Base-by-base conservation (phyloP, 2,329 filamentous ascomycete genomes). In the Diaporthe citri region DNA sequence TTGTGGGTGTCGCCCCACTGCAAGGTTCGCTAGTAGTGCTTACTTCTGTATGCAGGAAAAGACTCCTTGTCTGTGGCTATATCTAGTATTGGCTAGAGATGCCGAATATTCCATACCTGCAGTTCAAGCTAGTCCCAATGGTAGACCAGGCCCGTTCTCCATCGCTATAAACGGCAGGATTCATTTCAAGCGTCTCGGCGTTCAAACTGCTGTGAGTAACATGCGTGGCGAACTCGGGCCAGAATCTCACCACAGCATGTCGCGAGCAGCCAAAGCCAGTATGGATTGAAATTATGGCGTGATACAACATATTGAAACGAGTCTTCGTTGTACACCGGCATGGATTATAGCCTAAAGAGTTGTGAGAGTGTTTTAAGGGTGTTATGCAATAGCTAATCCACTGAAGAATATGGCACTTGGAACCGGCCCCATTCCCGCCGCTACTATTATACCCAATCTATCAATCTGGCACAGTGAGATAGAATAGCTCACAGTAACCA, bases 21-120 rank as follows among this genome's bases (percentile, higher is more conserved):
- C 46, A 67, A 13, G 46, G 31, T 51, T 52, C 13, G 15, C 25
- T 31, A 67, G 64, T 67, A 67, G 64, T 67, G 64, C 64, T 67
- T 67, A 67, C 64, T 52, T 20, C 17, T 25, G 4, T 28, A 55
- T 67, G 64, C 48, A 3, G 13, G 22, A 52, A 25, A 41, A 67
- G 22, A 12, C n/a, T 67, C 8, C 46, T 39, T 17, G 41, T 52
- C 2, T 51, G 17, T 48, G 15, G 43, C 43, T 34, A 51, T 4
- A 39, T 39, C 36, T 39, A 36, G 62, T n/a, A 67, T 67, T 67
- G 62, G 62, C 62, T 39, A 31, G 28, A 39, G 13, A 39, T 52
- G 6, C 43, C 46, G 43, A 25, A 25, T 25, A 4, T 10, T 46
- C 28, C 43, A 17, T 39, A 39, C 22, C 20, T 67, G 46, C 62